Conservation (phyloP, 75 land plant genomes). For the Cryptomeria japonica region DNA sequence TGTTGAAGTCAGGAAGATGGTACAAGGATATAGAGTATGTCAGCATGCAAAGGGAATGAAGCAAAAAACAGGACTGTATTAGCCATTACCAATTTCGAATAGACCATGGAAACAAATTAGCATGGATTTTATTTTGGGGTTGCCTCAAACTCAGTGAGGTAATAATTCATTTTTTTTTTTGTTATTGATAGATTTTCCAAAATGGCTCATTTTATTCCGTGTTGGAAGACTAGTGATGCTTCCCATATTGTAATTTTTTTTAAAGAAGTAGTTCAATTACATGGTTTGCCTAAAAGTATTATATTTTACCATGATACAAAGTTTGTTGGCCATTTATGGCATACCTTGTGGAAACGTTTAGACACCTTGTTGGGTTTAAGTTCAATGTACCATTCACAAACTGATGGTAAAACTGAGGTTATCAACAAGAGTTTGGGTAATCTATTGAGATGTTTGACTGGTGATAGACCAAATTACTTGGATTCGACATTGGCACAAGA, state of each 20-base stretch:
- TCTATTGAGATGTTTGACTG: too few species aligned
- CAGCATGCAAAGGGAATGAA: too few species aligned
- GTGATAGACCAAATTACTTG: too few species aligned
- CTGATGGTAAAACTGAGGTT: too few species aligned
- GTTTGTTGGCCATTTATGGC: background rate
- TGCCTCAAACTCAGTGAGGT: background rate
- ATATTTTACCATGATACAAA: background rate
- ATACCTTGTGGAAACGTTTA: too few species aligned
- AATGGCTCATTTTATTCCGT: conserved; percentile 19
- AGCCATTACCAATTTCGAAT: conserved; percentile 7
- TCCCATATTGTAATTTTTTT: background rate
- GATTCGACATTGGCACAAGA: too few species aligned
- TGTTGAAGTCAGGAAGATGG: too few species aligned
- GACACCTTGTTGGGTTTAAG: too few species aligned
- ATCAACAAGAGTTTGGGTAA: too few species aligned
- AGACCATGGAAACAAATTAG: conserved; percentile 9
- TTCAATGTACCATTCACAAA: too few species aligned
- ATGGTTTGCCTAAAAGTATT: background rate
- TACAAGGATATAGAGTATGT: too few species aligned
- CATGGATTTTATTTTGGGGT: conserved; percentile 20
- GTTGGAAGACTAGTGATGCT: conserved; percentile 5
- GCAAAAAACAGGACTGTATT: background rate
- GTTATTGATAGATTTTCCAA: conserved; percentile 25
- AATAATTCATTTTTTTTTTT: conserved; percentile 12
- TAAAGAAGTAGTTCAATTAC: background rate